Evolutionary conservation across 2,329 filamentous ascomycete species (phyloP).

Genomic region (Cercospora canescens): DNA sequence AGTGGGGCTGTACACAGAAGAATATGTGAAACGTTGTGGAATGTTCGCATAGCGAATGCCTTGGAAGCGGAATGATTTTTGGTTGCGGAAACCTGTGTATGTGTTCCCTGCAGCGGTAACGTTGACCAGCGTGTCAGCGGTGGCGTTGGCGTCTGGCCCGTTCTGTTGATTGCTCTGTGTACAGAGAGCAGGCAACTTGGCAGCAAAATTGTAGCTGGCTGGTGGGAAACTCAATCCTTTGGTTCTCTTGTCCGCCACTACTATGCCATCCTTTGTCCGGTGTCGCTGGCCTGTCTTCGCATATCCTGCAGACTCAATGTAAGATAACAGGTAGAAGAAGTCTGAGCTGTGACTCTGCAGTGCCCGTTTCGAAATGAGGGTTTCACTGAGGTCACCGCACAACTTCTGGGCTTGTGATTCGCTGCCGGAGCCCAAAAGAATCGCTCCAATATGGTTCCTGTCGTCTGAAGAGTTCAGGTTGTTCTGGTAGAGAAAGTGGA

Average conservation of each 20-base stretch:
- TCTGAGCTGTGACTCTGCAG: slow-evolving; percentile 48
- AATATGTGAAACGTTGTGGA: slow-evolving; percentile 49
- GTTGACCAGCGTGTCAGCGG: slow-evolving; percentile 41
- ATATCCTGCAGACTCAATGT: slow-evolving; percentile 46
- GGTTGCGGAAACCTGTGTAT: slow-evolving; percentile 54
- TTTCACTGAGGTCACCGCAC: slow-evolving; percentile 52
- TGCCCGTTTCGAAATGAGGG: slow-evolving; percentile 44
- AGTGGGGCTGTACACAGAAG: slow-evolving; percentile 46
- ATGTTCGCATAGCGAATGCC: slow-evolving; percentile 49
- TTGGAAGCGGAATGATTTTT: slow-evolving; percentile 53
- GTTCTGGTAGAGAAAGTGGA: slow-evolving; percentile 52
- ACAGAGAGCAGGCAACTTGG: slow-evolving; percentile 50
- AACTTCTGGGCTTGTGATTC: slow-evolving; percentile 42
- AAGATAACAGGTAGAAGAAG: slow-evolving; percentile 48
- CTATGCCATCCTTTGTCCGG: slow-evolving; percentile 43
- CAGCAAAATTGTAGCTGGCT: not conserved
- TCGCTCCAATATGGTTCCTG: slow-evolving; percentile 53
- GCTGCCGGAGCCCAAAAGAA: slow-evolving; percentile 49
- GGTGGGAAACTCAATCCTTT: slow-evolving; percentile 8
- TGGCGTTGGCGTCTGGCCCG: slow-evolving; percentile 37
- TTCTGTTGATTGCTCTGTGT: slow-evolving; percentile 47
- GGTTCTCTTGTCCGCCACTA: slow-evolving; percentile 34
- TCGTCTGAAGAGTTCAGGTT: slow-evolving; percentile 57
- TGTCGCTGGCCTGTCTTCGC: slow-evolving; percentile 41
- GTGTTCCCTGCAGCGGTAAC: slow-evolving; percentile 47